These are phyloP conservation scores for Helianthus tuberosus DNA, from an alignment of 129 eudicot species.

Conservation along the genomic window DNA sequence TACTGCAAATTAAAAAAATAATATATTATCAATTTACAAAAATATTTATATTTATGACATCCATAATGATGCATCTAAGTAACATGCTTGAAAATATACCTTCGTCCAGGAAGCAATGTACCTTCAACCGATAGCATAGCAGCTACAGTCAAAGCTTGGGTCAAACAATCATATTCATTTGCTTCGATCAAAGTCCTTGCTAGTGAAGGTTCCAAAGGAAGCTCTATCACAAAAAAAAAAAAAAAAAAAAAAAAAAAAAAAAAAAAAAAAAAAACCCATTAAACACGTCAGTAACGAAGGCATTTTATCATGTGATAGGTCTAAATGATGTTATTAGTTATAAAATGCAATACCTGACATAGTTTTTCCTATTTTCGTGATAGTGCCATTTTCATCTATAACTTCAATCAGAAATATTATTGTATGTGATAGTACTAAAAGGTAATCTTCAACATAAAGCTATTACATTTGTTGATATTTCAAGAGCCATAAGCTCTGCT, in stretches of 20 bases:
- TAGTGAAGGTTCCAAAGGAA: constrained; percentile 96
- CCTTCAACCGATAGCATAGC: constrained; percentile 97
- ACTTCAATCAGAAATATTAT: constrained; percentile 75
- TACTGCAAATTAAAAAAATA: constrained; percentile 46
- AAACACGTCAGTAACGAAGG: constrained; percentile 10
- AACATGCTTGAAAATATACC: constrained; percentile 44
- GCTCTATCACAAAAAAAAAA: constrained; percentile 46
- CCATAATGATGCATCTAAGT: constrained; percentile 18
- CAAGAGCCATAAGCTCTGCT: too few species aligned
- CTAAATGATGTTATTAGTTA: neutral
- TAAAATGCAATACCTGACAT: constrained; percentile 70
- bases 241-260: too few species aligned
- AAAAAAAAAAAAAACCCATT: too few species aligned
- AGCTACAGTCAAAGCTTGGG: constrained; percentile 90
- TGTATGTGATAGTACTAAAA: constrained; percentile 28
- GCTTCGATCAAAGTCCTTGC: constrained; percentile 97
- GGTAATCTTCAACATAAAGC: too few species aligned
- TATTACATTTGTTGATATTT: too few species aligned
- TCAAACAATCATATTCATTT: constrained; percentile 71
- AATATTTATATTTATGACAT: neutral
- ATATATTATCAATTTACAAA: neutral
- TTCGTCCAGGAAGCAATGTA: constrained; percentile 73
- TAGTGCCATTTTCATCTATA: constrained; percentile 80
- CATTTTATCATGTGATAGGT: neutral
- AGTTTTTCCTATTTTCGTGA: constrained; percentile 72